Evolutionary conservation across 2,329 filamentous ascomycete genomes (phyloP), one percentile per base, ranked within the genome.

Genomic region (Massarina eburnea): DNA sequence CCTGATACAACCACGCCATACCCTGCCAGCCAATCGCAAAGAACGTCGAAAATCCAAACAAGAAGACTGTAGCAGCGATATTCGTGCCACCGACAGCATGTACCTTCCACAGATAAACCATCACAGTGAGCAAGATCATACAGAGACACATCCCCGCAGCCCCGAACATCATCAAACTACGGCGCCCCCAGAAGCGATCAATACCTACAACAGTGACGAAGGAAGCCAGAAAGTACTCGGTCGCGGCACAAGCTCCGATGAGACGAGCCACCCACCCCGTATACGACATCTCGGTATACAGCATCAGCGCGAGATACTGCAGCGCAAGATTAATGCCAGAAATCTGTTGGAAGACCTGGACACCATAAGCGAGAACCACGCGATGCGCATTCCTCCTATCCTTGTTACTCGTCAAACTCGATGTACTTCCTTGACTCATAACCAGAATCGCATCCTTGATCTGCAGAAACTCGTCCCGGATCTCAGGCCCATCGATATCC

Each of bases 31-130:
- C 95, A 51, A 82, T 84, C 46, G 89, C 90, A 67, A 95, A 95
- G 79, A 86, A 94, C 78, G 89, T 89, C 75, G 95, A 90, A 78
- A 90, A 94, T 73, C 92, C 86, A 73, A 86, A 87, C 64, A 95
- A 90, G 74, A 95, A 92, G 47, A 95, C 66, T 0, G 72, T 68
- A 17, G 72, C 68, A 4, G 62, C 64, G 24, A 73, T 66, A 12
- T 70, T 67, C n/a, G 56, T 56, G 3, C 54, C 51, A 2, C 45
- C 34, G 14, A 55, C 48, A 2, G 39, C 33, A 3, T 53, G 49
- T 15, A 54, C 55, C 3, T 53, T 49, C 58, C 58, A 60, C 8
- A 67, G 41, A 20, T 62, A 64, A 17, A 60, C 55, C 26, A 59
- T 42, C 3, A 62, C 50, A 6, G 65, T 58, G 4, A 70, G 45